Evolutionary conservation across 495 filamentous ascomycete genomes (phyloP), one percentile per base, ranked within the genome.

Genomic region (Penicillium ucsense): DNA sequence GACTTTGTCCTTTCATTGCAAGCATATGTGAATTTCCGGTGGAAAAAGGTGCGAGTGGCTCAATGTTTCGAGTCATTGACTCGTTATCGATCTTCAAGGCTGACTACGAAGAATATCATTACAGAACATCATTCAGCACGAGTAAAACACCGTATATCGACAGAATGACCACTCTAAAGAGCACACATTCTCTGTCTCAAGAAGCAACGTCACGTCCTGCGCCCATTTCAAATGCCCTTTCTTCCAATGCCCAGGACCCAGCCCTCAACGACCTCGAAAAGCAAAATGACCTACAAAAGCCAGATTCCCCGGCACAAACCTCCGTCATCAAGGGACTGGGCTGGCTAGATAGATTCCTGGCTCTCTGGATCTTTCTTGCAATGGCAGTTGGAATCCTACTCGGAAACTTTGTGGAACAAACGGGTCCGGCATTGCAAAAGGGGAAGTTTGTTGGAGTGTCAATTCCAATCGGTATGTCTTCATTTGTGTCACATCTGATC

Each of bases 361-460:
- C 84, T 4, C 11, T 90, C 11, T 94, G 89, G 88, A 91, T 94
- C 54, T 76, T 95, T 37, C 79, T 92, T 3, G 86, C 88, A 30
- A 95, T 95, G 84, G 74, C 76, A 3, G 68, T 90, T 39, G 88
- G 89, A 8, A 83, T 92, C 47, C 71, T 90, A 3, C 66, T 94
- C 6, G 88, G 86, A 8, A 91, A 90, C 64, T 89, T 89, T 54
- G 87, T 88, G 8, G 71, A 76, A 2, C 68, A 63, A 27, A 78
- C 75, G 3, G 84, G 76, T 0, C 76, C 76, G 3, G 77, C 79
- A 3, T 66, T 92, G 29, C 81, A 91, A 53, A 78, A 73, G 43
- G 87, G 88, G 1, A 75, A 74, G 34, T 90, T 94, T 59, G 77
- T 79, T 2, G 80, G 78, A 3, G 88, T 94, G 10, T 86, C 82